phyloP scores from a whole-genome alignment of 139 green algal species.

The Volvox reticuliferus region DNA sequence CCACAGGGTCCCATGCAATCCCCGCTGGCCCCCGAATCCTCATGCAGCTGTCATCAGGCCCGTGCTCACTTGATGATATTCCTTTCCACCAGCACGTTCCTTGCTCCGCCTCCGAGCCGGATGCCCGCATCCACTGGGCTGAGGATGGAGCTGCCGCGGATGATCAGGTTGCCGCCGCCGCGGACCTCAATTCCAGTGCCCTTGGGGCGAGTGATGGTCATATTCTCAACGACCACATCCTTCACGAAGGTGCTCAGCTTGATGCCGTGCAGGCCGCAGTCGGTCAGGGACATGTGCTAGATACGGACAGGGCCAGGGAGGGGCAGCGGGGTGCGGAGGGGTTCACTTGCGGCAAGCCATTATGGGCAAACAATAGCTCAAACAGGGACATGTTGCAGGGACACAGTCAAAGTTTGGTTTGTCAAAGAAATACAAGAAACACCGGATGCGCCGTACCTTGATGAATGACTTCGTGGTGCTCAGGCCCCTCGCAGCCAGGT shows the following conservation, averaged over 20 bases:
- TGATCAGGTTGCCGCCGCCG: constrained; percentile 12
- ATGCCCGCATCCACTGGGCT: constrained; percentile 2
- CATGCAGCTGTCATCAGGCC: background rate
- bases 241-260: constrained; percentile 47
- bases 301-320: background rate
- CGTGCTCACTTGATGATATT: constrained; percentile 33
- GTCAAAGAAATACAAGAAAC: too few species aligned
- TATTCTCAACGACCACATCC: constrained; percentile 15
- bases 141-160: constrained; percentile 15
- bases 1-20: too few species aligned
- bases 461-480: background rate
- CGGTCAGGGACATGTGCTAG: background rate
- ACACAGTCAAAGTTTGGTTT: too few species aligned
- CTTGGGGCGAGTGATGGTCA: background rate
- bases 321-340: too few species aligned
- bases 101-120: constrained; percentile 38
- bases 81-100: constrained; percentile 45
- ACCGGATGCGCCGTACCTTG: background rate
- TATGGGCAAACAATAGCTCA: too few species aligned
- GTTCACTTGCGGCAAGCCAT: too few species aligned
- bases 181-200: constrained; percentile 38
- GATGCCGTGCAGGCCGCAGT: constrained; percentile 44
- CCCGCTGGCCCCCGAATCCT: too few species aligned
- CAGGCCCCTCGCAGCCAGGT: constrained; percentile 1
- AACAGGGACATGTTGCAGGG: too few species aligned